Evolutionary conservation across 2,329 filamentous ascomycete genomes (phyloP).

Genomic region (Penicillium crustosum): DNA sequence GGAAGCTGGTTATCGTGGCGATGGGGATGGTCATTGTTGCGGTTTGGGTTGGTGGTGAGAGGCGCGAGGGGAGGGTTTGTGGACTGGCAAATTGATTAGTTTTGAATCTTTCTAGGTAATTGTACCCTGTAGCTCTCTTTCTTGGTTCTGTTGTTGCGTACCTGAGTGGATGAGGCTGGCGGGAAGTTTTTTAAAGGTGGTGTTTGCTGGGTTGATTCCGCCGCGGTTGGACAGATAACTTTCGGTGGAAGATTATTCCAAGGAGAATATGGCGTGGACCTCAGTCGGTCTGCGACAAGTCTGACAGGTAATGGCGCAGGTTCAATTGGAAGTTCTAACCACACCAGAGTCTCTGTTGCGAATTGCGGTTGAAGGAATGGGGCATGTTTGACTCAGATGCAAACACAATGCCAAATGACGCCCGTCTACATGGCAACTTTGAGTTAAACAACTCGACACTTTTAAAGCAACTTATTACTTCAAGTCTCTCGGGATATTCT

Average conservation of each 20-base stretch:
- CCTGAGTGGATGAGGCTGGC: conserved; percentile 3
- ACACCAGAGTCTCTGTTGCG: conserved; percentile 7
- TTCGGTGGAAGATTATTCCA: background rate
- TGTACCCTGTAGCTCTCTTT: background rate
- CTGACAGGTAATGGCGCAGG: conserved; percentile 1
- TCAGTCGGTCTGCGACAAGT: background rate
- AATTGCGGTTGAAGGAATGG: conserved; percentile 14
- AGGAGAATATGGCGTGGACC: background rate
- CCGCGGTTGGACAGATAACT: background rate
- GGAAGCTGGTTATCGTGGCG: conserved; percentile 66
- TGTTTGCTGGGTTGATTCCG: background rate
- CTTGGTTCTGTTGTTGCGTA: conserved; percentile 4
- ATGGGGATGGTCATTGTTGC: conserved; percentile 40
- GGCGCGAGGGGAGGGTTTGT: background rate
- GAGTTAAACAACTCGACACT: conserved; percentile 15
- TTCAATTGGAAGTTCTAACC: conserved; percentile 5
- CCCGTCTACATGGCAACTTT: conserved; percentile 33
- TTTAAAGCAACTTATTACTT: background rate
- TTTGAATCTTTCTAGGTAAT: background rate
- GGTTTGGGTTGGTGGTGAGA: background rate
- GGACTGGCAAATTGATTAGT: background rate
- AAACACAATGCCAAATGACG: conserved; percentile 27
- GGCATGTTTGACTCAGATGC: conserved; percentile 32
- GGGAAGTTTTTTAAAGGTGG: conserved; percentile 16
- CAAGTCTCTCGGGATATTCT: background rate